phyloP scores from a whole-genome alignment of 2,329 filamentous ascomycete genomes.

The Fusarium circinatum region DNA sequence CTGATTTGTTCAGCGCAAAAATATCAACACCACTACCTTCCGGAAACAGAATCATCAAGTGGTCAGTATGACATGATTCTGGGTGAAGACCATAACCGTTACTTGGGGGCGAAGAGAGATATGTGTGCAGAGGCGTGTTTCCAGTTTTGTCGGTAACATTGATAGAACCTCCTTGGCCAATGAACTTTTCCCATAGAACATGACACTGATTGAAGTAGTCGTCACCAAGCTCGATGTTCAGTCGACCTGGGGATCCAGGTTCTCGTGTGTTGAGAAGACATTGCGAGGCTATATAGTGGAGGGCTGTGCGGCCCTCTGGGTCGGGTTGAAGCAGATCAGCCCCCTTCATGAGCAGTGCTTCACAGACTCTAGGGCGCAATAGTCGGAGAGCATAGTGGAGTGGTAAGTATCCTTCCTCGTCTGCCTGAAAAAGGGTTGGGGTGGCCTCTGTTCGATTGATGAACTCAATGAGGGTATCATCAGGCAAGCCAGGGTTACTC shows the following conservation, averaged over 20 bases:
- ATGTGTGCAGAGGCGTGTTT: slow-evolving; percentile 26
- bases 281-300: slow-evolving; percentile 31
- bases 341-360: slow-evolving; percentile 24
- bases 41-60: slow-evolving; percentile 28
- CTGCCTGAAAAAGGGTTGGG: slow-evolving; percentile 3
- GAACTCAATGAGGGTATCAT: slow-evolving; percentile 21
- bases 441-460: slow-evolving; percentile 21
- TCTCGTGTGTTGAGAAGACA: not conserved
- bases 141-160: slow-evolving; percentile 23
- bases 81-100: accelerated
- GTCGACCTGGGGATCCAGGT: not conserved
- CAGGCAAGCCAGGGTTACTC: slow-evolving; percentile 18
- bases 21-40: slow-evolving; percentile 22
- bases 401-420: slow-evolving; percentile 16
- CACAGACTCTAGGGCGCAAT: slow-evolving; percentile 26
- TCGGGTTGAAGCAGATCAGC: slow-evolving; percentile 22
- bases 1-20: slow-evolving; percentile 15
- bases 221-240: not conserved
- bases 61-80: slow-evolving; percentile 14
- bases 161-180: slow-evolving; percentile 20
- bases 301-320: slow-evolving; percentile 14
- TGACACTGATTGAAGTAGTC: slow-evolving; percentile 17
- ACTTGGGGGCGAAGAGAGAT: not conserved
- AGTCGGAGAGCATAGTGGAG: slow-evolving; percentile 26
- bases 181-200: slow-evolving; percentile 15